Evolutionary conservation across 805 yeast species (phyloP).

Genomic region (Saturnispora besseyi): DNA sequence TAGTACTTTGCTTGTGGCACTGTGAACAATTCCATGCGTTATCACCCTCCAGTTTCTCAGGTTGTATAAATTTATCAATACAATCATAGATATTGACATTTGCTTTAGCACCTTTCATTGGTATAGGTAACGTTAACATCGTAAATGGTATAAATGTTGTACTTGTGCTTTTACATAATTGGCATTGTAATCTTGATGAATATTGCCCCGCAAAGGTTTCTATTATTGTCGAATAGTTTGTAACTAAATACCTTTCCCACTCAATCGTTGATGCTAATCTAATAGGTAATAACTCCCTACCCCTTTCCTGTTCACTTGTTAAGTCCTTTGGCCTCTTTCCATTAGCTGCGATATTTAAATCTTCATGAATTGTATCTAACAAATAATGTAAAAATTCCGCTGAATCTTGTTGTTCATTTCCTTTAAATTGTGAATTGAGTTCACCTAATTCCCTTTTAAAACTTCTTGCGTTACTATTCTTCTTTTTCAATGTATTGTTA

Average conservation of each 20-base stretch:
- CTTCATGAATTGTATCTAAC: conserved; percentile 75
- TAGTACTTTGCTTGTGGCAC: conserved; percentile 54
- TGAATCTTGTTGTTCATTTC: conserved; percentile 75
- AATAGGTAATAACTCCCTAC: conserved; percentile 63
- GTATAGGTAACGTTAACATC: conserved; percentile 72
- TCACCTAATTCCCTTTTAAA: conserved; percentile 65
- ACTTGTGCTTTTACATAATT: conserved; percentile 64
- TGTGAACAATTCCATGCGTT: conserved; percentile 79
- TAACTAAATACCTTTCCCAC: conserved; percentile 80
- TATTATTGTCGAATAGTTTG: conserved; percentile 72
- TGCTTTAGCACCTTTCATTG: conserved; percentile 25
- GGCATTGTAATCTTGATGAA: conserved; percentile 66
- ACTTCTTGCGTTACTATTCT: conserved; percentile 12
- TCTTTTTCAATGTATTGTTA: conserved; percentile 25
- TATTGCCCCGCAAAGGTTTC: conserved; percentile 86
- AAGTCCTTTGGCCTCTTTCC: conserved; percentile 52
- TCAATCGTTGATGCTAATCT: conserved; percentile 80
- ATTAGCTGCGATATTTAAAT: conserved; percentile 59
- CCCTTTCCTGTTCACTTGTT: conserved; percentile 49
- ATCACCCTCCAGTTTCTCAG: conserved; percentile 66
- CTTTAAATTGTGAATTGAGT: conserved; percentile 53
- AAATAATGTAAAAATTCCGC: conserved; percentile 71
- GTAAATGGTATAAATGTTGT: conserved; percentile 83
- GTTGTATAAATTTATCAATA: conserved; percentile 64
- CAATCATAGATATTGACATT: conserved; percentile 47